These are phyloP conservation scores for Fomitopsis schrenkii DNA, from an alignment of 1,284 basidiomycete genomes.

Conservation along the genomic window DNA sequence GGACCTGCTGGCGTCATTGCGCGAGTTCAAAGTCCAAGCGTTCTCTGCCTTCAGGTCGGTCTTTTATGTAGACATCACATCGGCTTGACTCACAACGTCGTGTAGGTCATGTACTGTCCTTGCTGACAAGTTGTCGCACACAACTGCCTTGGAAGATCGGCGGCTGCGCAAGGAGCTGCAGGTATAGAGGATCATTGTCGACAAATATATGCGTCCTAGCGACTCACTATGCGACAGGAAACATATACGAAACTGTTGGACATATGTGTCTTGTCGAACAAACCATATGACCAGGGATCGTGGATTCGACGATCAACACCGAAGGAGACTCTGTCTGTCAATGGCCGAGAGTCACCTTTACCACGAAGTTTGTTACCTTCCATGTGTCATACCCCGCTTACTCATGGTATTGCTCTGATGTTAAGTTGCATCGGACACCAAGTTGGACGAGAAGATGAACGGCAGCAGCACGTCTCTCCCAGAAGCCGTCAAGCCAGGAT, in stretches of 20 bases:
- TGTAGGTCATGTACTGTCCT: slow-evolving; percentile 76
- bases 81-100: neutral
- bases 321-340: slow-evolving; percentile 51
- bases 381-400: neutral
- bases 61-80: neutral
- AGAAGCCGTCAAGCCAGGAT: slow-evolving; percentile 40
- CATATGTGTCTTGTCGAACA: slow-evolving; percentile 72
- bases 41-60: slow-evolving; percentile 73
- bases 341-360: slow-evolving; percentile 68
- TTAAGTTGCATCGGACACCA: slow-evolving; percentile 32
- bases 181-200: slow-evolving; percentile 30
- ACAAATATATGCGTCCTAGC: neutral
- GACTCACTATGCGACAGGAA: slow-evolving; percentile 46
- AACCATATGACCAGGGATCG: slow-evolving; percentile 71
- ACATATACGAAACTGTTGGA: slow-evolving; percentile 86
- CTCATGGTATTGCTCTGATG: neutral
- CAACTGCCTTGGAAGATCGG: slow-evolving; percentile 86
- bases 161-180: slow-evolving; percentile 89
- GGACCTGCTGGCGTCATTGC: slow-evolving; percentile 63
- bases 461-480: slow-evolving; percentile 37
- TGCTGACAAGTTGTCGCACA: slow-evolving; percentile 83
- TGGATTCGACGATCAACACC: slow-evolving; percentile 71
- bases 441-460: slow-evolving; percentile 54
- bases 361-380: slow-evolving; percentile 36
- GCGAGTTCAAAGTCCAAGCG: slow-evolving; percentile 65